A percentile compares a stretch with the other conserved stretches of the same genome.
Evolutionary conservation across 2,329 filamentous ascomycete genomes (phyloP).

Genomic region (Talaromyces pinophilus): DNA sequence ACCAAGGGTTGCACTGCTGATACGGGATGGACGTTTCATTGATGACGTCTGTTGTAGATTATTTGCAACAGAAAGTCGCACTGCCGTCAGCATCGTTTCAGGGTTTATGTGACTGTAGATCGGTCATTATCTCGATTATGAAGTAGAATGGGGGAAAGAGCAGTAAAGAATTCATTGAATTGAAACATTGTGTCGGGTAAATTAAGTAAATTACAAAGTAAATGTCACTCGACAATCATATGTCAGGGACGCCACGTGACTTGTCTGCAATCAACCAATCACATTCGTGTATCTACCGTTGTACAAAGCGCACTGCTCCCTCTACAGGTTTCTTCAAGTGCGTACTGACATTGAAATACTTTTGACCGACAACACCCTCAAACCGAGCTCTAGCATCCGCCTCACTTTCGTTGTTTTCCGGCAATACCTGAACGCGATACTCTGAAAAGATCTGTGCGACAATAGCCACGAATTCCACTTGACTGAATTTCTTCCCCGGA

Average conservation of each 20-base stretch:
- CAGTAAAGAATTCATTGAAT: neutral
- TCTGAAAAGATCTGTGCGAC: conserved; percentile 1
- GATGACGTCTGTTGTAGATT: neutral
- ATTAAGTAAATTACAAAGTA: too few species aligned
- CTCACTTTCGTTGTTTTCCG: neutral
- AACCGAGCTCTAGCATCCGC: neutral
- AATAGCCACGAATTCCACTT: conserved; percentile 3
- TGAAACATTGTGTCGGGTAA: neutral
- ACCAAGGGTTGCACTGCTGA: neutral
- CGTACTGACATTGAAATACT: conserved; percentile 13
- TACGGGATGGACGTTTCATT: neutral
- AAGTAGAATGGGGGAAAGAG: neutral
- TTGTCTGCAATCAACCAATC: neutral
- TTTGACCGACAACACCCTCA: neutral
- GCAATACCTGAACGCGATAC: neutral
- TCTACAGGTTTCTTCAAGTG: conserved; percentile 7
- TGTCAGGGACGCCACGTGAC: conserved; percentile 7
- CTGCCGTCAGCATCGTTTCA: conserved; percentile 1
- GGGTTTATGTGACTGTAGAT: neutral
- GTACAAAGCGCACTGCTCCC: conserved; percentile 7
- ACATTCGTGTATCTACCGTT: neutral
- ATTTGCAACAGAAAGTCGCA: neutral
- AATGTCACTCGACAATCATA: neutral
- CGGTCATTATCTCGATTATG: neutral
- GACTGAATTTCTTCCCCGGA: conserved; percentile 5